Evolutionary conservation across 345 rosid species (phyloP).

Genomic region (Rhizophora apiculata): DNA sequence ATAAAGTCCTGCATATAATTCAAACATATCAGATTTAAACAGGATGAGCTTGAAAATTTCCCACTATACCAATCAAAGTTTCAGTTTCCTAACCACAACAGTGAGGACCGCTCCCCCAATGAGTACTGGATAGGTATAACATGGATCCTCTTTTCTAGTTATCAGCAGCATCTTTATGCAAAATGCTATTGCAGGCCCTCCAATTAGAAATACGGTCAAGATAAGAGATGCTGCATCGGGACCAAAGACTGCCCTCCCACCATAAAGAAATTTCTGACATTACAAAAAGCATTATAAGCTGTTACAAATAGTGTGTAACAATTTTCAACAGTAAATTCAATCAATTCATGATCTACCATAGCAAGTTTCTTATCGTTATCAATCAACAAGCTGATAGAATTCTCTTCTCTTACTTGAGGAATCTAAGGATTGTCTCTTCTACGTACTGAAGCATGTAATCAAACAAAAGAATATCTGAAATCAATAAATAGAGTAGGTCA

Average conservation of each 20-base stretch:
- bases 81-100: conserved; percentile 50
- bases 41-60: neutral
- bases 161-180: conserved; percentile 51
- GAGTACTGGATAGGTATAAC: conserved; percentile 38
- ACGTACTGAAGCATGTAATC: no score
- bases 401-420: no score
- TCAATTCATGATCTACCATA: no score
- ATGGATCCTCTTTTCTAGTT: conserved; percentile 26
- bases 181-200: conserved; percentile 69
- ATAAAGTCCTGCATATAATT: conserved; percentile 53
- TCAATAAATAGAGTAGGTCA: no score
- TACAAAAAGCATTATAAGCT: neutral
- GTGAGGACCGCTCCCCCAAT: conserved; percentile 58
- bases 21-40: neutral
- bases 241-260: conserved; percentile 84
- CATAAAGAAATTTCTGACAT: conserved; percentile 70
- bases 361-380: no score
- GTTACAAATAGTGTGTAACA: neutral
- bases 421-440: no score
- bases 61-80: neutral
- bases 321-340: neutral
- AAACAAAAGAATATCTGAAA: no score
- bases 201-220: conserved; percentile 62
- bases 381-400: no score
- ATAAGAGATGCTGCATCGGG: conserved; percentile 81